phyloP scores from a whole-genome alignment of 2,329 filamentous ascomycete species.

The Cladosporium sp. region DNA sequence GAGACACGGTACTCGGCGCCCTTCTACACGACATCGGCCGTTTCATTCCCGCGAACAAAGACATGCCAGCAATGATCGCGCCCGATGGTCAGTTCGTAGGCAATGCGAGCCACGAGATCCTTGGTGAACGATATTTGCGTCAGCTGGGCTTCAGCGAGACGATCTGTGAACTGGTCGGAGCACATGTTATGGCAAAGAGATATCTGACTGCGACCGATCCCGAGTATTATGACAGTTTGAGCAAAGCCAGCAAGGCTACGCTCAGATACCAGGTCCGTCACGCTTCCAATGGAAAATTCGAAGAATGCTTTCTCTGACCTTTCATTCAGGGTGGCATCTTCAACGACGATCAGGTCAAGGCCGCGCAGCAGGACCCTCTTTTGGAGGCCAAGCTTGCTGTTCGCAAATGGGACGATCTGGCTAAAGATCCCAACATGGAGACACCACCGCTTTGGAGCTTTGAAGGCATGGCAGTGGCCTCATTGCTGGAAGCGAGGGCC shows the following conservation, averaged over 20 bases:
- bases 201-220: constrained; percentile 29
- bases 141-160: constrained; percentile 34
- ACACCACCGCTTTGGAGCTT: constrained; percentile 19
- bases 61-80: too few species aligned
- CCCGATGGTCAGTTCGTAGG: constrained; percentile 23
- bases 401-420: constrained; percentile 36
- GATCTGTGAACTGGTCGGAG: constrained; percentile 35
- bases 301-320: neutral
- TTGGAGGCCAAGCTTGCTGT: constrained; percentile 35
- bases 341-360: constrained; percentile 26
- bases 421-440: constrained; percentile 27
- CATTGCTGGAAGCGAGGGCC: constrained; percentile 8
- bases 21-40: constrained; percentile 43
- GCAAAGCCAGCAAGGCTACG: constrained; percentile 33
- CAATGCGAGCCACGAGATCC: constrained; percentile 36
- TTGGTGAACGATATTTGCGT: constrained; percentile 35
- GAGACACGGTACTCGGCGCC: constrained; percentile 35
- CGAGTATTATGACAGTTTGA: constrained; percentile 20
- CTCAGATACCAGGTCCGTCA: constrained; percentile 32
- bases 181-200: constrained; percentile 39
- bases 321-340: constrained; percentile 31
- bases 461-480: constrained; percentile 15
- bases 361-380: constrained; percentile 31
- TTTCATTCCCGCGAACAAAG: constrained; percentile 35
- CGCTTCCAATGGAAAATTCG: too few species aligned